phyloP scores from a whole-genome alignment of 139 green algal species.

The Chlorella vulgaris region DNA sequence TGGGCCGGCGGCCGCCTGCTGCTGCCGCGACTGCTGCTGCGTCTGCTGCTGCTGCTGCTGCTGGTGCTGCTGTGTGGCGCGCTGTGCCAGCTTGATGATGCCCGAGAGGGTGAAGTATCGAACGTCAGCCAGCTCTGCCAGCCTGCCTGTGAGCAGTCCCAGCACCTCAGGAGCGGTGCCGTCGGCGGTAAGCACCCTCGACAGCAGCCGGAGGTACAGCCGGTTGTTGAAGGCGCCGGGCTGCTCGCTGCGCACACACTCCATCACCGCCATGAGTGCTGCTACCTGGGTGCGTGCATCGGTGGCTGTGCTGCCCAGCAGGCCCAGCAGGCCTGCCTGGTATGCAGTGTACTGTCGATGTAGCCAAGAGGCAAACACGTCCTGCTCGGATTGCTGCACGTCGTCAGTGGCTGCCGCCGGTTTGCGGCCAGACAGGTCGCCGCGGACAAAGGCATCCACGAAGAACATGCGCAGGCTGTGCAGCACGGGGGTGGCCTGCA shows the following conservation, averaged over 20 bases:
- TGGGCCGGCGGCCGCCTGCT: not conserved
- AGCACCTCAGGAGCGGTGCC: conserved; percentile 48
- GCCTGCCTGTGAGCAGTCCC: conserved; percentile 57
- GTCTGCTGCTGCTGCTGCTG: not conserved
- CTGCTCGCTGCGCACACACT: conserved; percentile 46
- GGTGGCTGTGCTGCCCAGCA: not conserved
- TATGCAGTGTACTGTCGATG: conserved; percentile 30
- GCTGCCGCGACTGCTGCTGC: not conserved
- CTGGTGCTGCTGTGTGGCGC: conserved; percentile 16
- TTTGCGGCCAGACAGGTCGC: conserved; percentile 16
- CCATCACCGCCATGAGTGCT: conserved; percentile 63
- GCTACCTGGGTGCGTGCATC: conserved; percentile 23
- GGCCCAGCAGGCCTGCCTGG: conserved; percentile 8
- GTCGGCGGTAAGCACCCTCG: conserved; percentile 21
- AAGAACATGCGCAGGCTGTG: conserved; percentile 35
- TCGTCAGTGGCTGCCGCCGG: not conserved
- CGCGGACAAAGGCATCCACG: conserved; percentile 21
- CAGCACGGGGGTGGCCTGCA: conserved; percentile 19
- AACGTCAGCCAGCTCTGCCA: conserved; percentile 57
- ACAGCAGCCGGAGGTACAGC: conserved; percentile 56
- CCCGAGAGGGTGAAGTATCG: conserved; percentile 66
- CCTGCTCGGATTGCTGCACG: not conserved
- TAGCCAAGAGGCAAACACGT: conserved; percentile 35
- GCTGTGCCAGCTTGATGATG: conserved; percentile 42
- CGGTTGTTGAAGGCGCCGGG: conserved; percentile 35